Evolutionary conservation across 2,329 filamentous ascomycete genomes (phyloP), one percentile per base, ranked within the genome.

Genomic region (Clonostachys rhizophaga): DNA sequence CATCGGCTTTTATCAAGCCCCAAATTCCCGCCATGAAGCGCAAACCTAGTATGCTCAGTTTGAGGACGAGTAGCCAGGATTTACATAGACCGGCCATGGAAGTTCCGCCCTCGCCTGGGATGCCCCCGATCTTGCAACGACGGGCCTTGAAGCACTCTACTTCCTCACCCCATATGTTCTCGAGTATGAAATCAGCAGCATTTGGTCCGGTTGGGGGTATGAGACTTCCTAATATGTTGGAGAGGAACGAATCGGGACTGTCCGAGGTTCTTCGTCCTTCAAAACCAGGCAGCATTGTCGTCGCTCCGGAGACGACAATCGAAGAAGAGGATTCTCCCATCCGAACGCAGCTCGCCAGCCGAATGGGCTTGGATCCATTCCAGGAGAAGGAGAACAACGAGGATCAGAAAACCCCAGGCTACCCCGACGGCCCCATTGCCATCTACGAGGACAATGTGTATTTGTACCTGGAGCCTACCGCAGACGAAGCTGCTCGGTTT

Each of bases 401-500:
- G 61, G 86, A 90, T 55, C 82, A 87, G 49, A 91, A 91, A 67
- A 87, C 87, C 0, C 87, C 88, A 14, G 87, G 87, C 2, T 95
- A 95, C 59, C 89, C 89, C 0, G 80, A 90, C 54, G 89, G 89
- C 0, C 89, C 89, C 1, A 86, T 92, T 46, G 84, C 87, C 55
- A 91, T 95, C 44, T 91, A 92, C 54, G 83, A 83, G 46, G 84
- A 89, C 49, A 80, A 85, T 41, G 83, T 95, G 8, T 91, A 84
- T 59, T 75, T 94, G 1, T 95, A 91, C 58, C 72, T 89, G 39
- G 89, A 95, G 61, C 89, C 89, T 1, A 89, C 85, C 1, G 84
- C 84, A 0, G 84, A 91, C 39, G 86, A 91, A 61, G 88, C 88
- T 3, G 76, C 84, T 11, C 75, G 79, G 34, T 95, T 91, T 54